phyloP scores from a whole-genome alignment of 2,329 filamentous ascomycete genomes.

The Ophiostoma quercus region DNA sequence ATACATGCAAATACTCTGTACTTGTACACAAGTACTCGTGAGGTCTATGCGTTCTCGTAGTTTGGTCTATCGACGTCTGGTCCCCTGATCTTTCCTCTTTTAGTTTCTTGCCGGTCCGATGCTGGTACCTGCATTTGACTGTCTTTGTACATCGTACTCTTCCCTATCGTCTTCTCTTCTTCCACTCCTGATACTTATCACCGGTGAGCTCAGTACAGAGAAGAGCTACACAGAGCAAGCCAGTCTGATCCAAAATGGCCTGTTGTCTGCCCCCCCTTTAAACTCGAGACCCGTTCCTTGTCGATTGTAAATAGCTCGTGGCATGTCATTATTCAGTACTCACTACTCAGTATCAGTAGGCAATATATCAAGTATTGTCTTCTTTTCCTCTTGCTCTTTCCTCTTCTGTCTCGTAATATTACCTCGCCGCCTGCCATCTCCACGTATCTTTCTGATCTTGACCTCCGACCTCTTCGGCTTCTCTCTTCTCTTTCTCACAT shows the following conservation, averaged over 20 bases:
- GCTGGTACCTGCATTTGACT: background rate
- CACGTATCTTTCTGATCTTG: background rate
- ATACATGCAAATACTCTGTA: background rate
- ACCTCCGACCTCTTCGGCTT: background rate
- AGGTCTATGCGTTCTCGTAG: background rate
- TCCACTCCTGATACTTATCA: background rate
- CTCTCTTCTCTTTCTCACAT: background rate
- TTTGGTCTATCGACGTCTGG: background rate
- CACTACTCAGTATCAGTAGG: background rate
- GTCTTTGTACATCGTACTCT: too few relatives aligned
- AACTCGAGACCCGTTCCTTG: background rate
- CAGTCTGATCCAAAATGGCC: background rate
- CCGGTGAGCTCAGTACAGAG: background rate
- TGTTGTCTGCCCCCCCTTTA: background rate
- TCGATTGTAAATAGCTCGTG: background rate
- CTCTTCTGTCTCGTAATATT: background rate
- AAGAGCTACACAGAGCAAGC: background rate
- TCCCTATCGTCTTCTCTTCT: too few relatives aligned
- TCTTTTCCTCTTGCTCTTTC: conserved; percentile 8
- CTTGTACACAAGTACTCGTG: too few relatives aligned
- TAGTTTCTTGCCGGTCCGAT: background rate
- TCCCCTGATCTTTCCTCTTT: background rate
- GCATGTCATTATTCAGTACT: background rate
- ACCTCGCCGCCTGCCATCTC: background rate
- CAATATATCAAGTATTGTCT: background rate